Conservation (phyloP, 805 yeast species). For the Martiniozyma abietophila region DNA sequence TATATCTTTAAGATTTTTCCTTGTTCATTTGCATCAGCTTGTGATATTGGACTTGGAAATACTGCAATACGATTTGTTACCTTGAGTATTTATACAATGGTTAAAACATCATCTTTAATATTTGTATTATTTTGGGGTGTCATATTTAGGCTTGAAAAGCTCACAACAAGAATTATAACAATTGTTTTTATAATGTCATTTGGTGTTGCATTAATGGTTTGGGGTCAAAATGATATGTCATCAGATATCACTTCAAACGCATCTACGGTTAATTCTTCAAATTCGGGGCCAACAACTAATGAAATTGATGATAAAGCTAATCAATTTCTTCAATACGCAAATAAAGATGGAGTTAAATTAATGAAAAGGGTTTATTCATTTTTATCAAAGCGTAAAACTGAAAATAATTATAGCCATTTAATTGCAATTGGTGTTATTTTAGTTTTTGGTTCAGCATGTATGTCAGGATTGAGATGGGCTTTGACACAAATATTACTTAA, state of each 20-base stretch:
- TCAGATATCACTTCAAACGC: slow-evolving; percentile 7
- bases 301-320: slow-evolving; percentile 11
- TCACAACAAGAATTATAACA: slow-evolving; percentile 54
- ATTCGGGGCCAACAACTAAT: background rate
- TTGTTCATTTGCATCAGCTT: slow-evolving; percentile 80
- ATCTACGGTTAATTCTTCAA: background rate
- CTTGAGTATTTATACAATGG: slow-evolving; percentile 82
- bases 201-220: slow-evolving; percentile 87
- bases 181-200: slow-evolving; percentile 72
- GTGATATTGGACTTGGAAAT: slow-evolving; percentile 91
- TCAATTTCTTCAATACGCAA: slow-evolving; percentile 16
- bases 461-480: slow-evolving; percentile 93
- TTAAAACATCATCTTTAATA: slow-evolving; percentile 79
- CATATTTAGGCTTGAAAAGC: slow-evolving; percentile 64
- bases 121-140: slow-evolving; percentile 88
- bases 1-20: slow-evolving; percentile 59
- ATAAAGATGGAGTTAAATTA: slow-evolving; percentile 14
- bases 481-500: slow-evolving; percentile 76
- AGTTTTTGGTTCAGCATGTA: slow-evolving; percentile 68
- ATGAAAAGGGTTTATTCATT: background rate
- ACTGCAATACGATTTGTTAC: slow-evolving; percentile 72
- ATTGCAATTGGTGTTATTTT: slow-evolving; percentile 53
- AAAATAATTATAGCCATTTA: slow-evolving; percentile 14
- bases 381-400: slow-evolving; percentile 7
- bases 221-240: slow-evolving; percentile 30